Base-by-base conservation (phyloP, 2,329 filamentous ascomycete species). In the Sodiomyces alkalinus region DNA sequence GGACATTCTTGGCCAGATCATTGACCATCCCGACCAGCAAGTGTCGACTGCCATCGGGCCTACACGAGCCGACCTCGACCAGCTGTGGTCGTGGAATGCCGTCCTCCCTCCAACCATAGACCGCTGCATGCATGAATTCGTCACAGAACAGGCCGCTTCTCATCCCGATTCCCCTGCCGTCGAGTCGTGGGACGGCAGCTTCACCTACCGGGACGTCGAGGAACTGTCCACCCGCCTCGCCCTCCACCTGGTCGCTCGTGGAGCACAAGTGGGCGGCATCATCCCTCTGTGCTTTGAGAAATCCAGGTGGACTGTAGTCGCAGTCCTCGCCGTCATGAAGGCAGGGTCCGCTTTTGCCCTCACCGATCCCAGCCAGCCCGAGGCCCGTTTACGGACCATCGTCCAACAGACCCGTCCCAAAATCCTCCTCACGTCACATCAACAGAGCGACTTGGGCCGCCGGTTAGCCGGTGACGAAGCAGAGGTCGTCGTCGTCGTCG, bases 271-370 rank as follows among this genome's bases (percentile, higher is more conserved):
- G 8, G 60, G 58, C n/a, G 49, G 45, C 21, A 51, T 50, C 7
- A 53, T 66, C n/a, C 59, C 60, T 3, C 45, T 64, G n/a, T 62
- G 58, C 37, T 63, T 64, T 33, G 57, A 63, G 38, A 64, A 64
- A 39, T 62, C 58, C 17, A 46, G 45, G 36, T 62, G 56, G 58
- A 55, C 60, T 4, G 45, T 53, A 6, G 48, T 64, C 14, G 53
- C 55, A 0, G 52, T 64, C 4, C 40, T 64, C 7, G 58, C 49
- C 6, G 49, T 63, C 29, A 59, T 64, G 53, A 63, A 63, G 38
- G 42, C 59, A n/a, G 61, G 61, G 6, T 58, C 49, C 3, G 52
- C 56, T 6, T 64, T 63, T 35, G 56, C 55, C 2, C 47, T 63
- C 8, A 60, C 55, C 18, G 60, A 64, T 29, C 58, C 58, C 0